These are phyloP conservation scores for Hyphopichia fennica DNA, from an alignment of 1,139 yeast genomes.

Conservation along the genomic window DNA sequence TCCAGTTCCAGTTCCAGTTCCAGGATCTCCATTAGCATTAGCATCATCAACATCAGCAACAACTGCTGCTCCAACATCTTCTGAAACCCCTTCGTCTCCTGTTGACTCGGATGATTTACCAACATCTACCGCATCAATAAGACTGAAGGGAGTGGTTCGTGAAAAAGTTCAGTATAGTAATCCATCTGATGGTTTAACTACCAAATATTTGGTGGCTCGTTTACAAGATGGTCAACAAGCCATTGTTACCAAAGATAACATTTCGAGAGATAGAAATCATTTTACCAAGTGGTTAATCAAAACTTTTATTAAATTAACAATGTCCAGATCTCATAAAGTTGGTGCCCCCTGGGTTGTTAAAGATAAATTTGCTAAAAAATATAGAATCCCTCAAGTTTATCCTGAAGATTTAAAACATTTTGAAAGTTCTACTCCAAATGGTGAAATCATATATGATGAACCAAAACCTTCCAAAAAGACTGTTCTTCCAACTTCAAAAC, in stretches of 20 bases:
- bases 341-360: slow-evolving; percentile 99
- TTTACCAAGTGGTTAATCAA: slow-evolving; percentile 89
- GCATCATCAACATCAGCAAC: neutral
- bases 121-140: slow-evolving; percentile 14
- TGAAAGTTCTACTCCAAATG: slow-evolving; percentile 40
- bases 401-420: slow-evolving; percentile 53
- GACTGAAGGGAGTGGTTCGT: slow-evolving; percentile 40
- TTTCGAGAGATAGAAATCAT: slow-evolving; percentile 79
- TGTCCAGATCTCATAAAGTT: slow-evolving; percentile 75
- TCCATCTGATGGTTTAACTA: slow-evolving; percentile 57
- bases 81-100: neutral
- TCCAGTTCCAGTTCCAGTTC: neutral
- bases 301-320: slow-evolving; percentile 83
- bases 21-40: neutral
- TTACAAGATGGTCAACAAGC: slow-evolving; percentile 55
- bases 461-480: slow-evolving; percentile 11
- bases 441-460: slow-evolving; percentile 26
- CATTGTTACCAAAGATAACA: slow-evolving; percentile 70
- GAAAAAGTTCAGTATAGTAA: slow-evolving; percentile 52
- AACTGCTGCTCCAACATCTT: neutral
- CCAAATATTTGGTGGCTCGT: slow-evolving; percentile 64
- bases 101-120: slow-evolving; percentile 4
- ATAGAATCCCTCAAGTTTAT: slow-evolving; percentile 57
- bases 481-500: neutral
- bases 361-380: slow-evolving; percentile 63